Base-by-base conservation (phyloP, 2,329 filamentous ascomycete genomes). In the Microsporum ferrugineum region DNA sequence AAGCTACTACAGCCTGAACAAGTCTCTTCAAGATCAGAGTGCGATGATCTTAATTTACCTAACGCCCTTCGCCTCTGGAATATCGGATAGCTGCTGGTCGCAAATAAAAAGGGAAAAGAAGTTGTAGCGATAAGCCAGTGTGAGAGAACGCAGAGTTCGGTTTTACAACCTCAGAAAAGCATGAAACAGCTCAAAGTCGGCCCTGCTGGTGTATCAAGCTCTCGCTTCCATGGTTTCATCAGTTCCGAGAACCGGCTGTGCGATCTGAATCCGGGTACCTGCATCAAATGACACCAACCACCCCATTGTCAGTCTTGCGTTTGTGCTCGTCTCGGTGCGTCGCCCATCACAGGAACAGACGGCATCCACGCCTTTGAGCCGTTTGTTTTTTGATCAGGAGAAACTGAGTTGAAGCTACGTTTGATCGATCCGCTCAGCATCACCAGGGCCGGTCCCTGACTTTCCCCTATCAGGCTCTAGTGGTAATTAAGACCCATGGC, bases 401-500 rank as follows among this genome's bases (percentile, higher is more conserved):
- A 51, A n/a, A 23, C 47, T 33, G 47, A 51, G 47, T 33, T 51
- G 47, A 31, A 51, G 47, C 23, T 33, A 33, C 29, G 23, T 33
- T 45, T 45, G 41, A 45, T 6, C 47, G 7, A 29, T 33, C 47
- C 47, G 8, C 47, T 14, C 23, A 31, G 5, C 23, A 51, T 23
- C 47, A 31, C 36, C 31, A 36, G 53, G 31, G 7, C 8, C 53
- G 29, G 53, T 41, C 53, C 53, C 36, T 41, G 53, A 36, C 53
- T 57, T 57, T 57, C 33, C 53, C 53, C 23, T 10, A 57, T 38
- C 33, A 36, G 53, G 53, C 33, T 36, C 33, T 57, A 57, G 53
- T 27, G 36, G 53, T 57, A 57, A 57, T 57, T 57, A 57, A 57
- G 36, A 57, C 33, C 36, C 53, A 41, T 23, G 33, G 53, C 10